Evolutionary conservation across 1,284 basidiomycete genomes (phyloP), one percentile per base, ranked within the genome.

Genomic region (Clitocybe nebularis): DNA sequence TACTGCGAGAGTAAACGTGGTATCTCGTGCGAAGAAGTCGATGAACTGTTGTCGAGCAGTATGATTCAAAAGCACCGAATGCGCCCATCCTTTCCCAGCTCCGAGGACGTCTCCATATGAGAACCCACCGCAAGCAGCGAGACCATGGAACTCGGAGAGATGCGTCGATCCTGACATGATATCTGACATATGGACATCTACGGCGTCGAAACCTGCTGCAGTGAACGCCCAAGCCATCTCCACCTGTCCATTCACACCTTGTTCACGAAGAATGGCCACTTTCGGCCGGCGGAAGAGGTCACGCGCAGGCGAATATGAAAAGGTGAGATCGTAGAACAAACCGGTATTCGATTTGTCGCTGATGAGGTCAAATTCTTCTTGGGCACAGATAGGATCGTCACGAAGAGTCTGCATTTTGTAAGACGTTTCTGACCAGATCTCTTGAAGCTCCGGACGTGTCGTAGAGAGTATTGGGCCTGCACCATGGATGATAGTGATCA

Each of bases 181-280:
- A 62, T 99, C 95, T 13, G 92, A 90, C 95, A 98, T 99, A 69
- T 99, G 95, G 3, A 99, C 90, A 59, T 99, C 96, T 45, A 98
- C 71, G 3, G 93, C 85, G 48, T 90, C 84, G 62, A 99, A 99
- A 5, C 96, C 96, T 11, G 94, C 94, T 1, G 79, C 84, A 20
- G 84, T 75, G 71, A 99, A 99, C 9, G 93, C 82, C 91, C 92
- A 99, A 0, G 90, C 96, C 95, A 99, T 98, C 72, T 99, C 95
- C 36, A 93, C 74, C 47, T 99, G 93, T 1, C 96, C 95, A 61
- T 99, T 99, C 50, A 99, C 94, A 53, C 95, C 96, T 64, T 99
- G 95, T 63, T 99, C 95, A 41, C 96, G 86, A 29, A 99, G 75
- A 52, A 99, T 93, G 22, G 93, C 95, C 13, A 99, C 92, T 60